Conservation (phyloP, 2,329 filamentous ascomycete species). For the Beauveria pseudobassiana region DNA sequence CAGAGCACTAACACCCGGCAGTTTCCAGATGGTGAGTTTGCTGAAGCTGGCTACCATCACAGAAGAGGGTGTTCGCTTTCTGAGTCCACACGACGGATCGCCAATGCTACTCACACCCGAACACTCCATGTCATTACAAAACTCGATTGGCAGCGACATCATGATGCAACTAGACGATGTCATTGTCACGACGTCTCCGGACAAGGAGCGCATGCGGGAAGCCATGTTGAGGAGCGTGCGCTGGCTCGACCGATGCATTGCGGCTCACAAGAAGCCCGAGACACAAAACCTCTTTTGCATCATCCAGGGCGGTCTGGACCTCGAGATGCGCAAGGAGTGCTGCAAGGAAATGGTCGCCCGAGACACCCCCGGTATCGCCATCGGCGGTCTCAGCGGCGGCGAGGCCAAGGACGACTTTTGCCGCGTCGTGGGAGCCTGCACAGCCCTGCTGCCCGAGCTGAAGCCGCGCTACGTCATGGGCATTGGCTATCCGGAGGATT, state of each 20-base stretch:
- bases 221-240: slow-evolving; percentile 92
- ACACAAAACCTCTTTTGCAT: slow-evolving; percentile 96
- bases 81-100: slow-evolving; percentile 90
- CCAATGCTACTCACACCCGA: slow-evolving; percentile 97
- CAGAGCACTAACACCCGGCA: slow-evolving; percentile 28
- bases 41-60: slow-evolving; percentile 89
- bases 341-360: slow-evolving; percentile 79
- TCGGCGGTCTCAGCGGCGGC: slow-evolving; percentile 88
- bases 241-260: slow-evolving; percentile 93
- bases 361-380: slow-evolving; percentile 92
- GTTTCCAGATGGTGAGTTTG: slow-evolving; percentile 98
- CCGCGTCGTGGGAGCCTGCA: slow-evolving; percentile 81
- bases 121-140: slow-evolving; percentile 92
- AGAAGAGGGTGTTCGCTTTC: slow-evolving; percentile 89
- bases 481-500: slow-evolving; percentile 92
- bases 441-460: slow-evolving; percentile 70
- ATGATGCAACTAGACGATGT: slow-evolving; percentile 99
- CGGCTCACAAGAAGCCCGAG: slow-evolving; percentile 75
- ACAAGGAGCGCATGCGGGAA: slow-evolving; percentile 78
- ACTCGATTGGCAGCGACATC: slow-evolving; percentile 95
- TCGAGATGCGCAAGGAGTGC: slow-evolving; percentile 78
- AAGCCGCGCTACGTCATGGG: slow-evolving; percentile 99
- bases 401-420: slow-evolving; percentile 94
- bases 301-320: slow-evolving; percentile 89
- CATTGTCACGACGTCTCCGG: slow-evolving; percentile 89